These are phyloP conservation scores for Fomes fomentarius DNA, from an alignment of 1,284 basidiomycete species.

Conservation along the genomic window DNA sequence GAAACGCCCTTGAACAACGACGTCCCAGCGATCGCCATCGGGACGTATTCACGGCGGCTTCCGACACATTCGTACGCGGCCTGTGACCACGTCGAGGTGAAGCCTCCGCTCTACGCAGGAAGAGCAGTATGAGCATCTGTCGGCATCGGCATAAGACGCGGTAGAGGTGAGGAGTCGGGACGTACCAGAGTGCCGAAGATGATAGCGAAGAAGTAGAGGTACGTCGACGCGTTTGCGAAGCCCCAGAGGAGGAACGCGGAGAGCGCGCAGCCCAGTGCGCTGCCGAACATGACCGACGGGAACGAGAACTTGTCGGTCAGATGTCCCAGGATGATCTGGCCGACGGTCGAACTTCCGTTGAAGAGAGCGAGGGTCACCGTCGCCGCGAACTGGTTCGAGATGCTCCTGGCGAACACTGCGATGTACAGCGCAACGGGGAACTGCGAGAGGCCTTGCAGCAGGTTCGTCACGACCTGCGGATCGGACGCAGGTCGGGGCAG, in stretches of 20 bases:
- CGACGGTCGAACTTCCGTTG: constrained; percentile 28
- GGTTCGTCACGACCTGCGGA: constrained; percentile 19
- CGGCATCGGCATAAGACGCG: too few relatives aligned
- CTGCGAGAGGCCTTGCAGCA: constrained; percentile 31
- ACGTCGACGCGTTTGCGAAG: constrained; percentile 26
- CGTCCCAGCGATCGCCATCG: constrained; percentile 26
- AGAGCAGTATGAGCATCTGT: not conserved
- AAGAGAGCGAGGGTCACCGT: too few relatives aligned
- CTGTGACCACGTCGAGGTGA: constrained; percentile 28
- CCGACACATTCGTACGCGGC: constrained; percentile 29
- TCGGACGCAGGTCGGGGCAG: too few relatives aligned
- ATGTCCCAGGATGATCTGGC: constrained; percentile 30
- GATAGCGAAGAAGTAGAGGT: constrained; percentile 30
- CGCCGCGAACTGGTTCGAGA: too few relatives aligned
- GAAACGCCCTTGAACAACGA: constrained; percentile 27
- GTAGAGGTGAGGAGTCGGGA: not conserved
- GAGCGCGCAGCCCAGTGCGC: constrained; percentile 26
- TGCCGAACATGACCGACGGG: constrained; percentile 27
- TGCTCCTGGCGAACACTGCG: constrained; percentile 26
- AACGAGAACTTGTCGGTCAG: constrained; percentile 29
- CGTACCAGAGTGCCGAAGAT: constrained; percentile 32
- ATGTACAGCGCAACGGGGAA: constrained; percentile 35
- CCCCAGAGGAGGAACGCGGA: constrained; percentile 33
- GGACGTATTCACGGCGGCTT: constrained; percentile 24
- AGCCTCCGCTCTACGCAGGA: constrained; percentile 28